These are phyloP conservation scores for Croton setiger DNA, from an alignment of 441 rosid genomes.

Conservation along the genomic window DNA sequence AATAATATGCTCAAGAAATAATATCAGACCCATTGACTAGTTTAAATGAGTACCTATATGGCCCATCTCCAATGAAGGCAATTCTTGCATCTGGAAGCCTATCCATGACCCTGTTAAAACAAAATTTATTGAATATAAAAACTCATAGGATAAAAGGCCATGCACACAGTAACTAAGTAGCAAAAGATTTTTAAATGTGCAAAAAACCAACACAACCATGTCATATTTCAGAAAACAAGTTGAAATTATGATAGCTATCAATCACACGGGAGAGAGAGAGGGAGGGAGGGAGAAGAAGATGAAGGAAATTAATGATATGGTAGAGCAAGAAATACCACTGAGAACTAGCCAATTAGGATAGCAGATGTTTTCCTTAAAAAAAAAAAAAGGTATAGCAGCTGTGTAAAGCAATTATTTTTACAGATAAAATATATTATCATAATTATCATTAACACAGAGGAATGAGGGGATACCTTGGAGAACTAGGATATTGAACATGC, in stretches of 20 bases:
- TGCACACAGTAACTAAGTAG: neutral
- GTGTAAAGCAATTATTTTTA: no score
- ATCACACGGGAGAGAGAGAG: neutral
- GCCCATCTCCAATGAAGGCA: slow-evolving; percentile 96
- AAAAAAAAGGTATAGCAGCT: no score
- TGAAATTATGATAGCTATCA: neutral
- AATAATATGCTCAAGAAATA: neutral
- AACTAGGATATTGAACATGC: no score
- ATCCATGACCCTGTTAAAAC: slow-evolving; percentile 76
- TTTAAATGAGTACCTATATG: slow-evolving; percentile 55
- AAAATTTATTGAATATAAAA: neutral
- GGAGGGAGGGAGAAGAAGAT: neutral
- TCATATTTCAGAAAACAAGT: neutral
- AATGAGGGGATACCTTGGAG: no score
- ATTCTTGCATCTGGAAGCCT: slow-evolving; percentile 84
- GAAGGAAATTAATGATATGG: no score
- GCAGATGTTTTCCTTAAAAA: no score
- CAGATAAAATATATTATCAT: no score
- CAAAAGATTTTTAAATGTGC: neutral
- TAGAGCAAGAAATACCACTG: no score
- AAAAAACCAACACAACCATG: neutral
- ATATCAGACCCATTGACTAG: no score
- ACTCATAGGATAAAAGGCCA: no score
- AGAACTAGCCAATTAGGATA: no score
- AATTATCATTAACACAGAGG: no score